Percentiles rank a stretch among this genome's conserved stretches.
phyloP scores from a whole-genome alignment of 495 filamentous ascomycete species.

The Antarctomyces pellizariae region DNA sequence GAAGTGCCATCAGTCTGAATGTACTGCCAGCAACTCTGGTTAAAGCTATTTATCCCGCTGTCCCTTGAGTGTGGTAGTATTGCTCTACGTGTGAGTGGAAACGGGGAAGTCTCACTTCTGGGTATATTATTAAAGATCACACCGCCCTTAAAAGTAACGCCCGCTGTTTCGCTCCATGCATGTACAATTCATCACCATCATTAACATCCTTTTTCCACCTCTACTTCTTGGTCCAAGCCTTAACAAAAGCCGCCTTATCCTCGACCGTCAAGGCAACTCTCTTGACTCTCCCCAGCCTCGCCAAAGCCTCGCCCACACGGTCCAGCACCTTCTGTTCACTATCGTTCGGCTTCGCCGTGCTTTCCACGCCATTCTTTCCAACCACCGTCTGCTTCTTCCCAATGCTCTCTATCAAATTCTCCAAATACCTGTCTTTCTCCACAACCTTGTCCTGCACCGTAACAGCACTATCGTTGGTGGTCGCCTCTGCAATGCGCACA shows the following conservation, averaged over 20 bases:
- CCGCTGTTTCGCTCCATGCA: too few species aligned
- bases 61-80: too few species aligned
- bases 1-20: too few species aligned
- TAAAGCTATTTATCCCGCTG: too few species aligned
- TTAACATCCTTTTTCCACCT: too few species aligned
- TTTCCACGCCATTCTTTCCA: constrained; percentile 15
- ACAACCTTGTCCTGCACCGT: constrained; percentile 9
- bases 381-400: constrained; percentile 17
- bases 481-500: constrained; percentile 61
- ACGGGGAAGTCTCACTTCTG: too few species aligned
- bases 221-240: constrained; percentile 30
- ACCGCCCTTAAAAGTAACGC: too few species aligned
- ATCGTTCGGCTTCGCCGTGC: constrained; percentile 18
- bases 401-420: constrained; percentile 26
- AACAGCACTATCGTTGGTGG: constrained; percentile 23
- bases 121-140: too few species aligned
- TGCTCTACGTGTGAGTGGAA: too few species aligned
- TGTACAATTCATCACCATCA: too few species aligned
- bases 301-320: constrained; percentile 59
- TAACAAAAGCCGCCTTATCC: constrained; percentile 68
- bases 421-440: constrained; percentile 20
- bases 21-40: too few species aligned
- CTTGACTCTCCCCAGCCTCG: constrained; percentile 78
- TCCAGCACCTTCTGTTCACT: constrained; percentile 44
- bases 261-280: constrained; percentile 58